Evolutionary conservation across 441 rosid genomes (phyloP).

Genomic region (Omphalea diandra): DNA sequence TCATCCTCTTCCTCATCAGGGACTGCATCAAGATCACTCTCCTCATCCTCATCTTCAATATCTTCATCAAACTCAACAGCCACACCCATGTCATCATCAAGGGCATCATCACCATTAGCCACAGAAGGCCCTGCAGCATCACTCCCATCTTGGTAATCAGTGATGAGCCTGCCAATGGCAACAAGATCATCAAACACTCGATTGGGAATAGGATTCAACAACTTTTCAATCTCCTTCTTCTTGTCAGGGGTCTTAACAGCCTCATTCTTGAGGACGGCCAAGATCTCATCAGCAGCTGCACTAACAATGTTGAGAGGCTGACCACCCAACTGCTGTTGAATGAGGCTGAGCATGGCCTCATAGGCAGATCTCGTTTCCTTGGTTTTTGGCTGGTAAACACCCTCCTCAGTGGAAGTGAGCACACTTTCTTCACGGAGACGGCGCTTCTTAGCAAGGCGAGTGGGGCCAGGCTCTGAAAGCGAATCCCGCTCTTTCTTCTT

Average conservation of each 20-base stretch:
- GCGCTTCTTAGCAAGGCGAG: constrained; percentile 56
- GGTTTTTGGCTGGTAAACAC: constrained; percentile 89
- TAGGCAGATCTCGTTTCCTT: constrained; percentile 93
- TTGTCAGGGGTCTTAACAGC: constrained; percentile 57
- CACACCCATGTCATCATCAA: constrained; percentile 86
- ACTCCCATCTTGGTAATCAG: constrained; percentile 75
- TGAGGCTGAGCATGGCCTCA: constrained; percentile 82
- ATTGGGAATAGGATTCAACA: constrained; percentile 52
- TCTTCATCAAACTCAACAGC: constrained; percentile 91
- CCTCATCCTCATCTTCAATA: constrained; percentile 86
- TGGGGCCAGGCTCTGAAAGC: constrained; percentile 38
- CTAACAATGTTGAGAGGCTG: constrained; percentile 77
- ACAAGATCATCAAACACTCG: constrained; percentile 75
- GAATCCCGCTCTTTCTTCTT: constrained; percentile 76
- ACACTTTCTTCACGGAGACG: constrained; percentile 80
- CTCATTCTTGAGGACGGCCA: constrained; percentile 84
- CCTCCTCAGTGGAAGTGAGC: constrained; percentile 66
- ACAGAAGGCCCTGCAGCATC: constrained; percentile 47
- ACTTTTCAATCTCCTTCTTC: constrained; percentile 83
- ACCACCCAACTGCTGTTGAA: constrained; percentile 92
- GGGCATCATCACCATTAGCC: constrained; percentile 69
- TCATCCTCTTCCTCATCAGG: constrained; percentile 72
- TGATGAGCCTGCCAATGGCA: constrained; percentile 70
- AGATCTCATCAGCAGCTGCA: constrained; percentile 91
- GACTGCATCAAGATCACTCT: constrained; percentile 84